Conservation (phyloP, 768 basidiomycete genomes). For the Trametes coccinea region DNA sequence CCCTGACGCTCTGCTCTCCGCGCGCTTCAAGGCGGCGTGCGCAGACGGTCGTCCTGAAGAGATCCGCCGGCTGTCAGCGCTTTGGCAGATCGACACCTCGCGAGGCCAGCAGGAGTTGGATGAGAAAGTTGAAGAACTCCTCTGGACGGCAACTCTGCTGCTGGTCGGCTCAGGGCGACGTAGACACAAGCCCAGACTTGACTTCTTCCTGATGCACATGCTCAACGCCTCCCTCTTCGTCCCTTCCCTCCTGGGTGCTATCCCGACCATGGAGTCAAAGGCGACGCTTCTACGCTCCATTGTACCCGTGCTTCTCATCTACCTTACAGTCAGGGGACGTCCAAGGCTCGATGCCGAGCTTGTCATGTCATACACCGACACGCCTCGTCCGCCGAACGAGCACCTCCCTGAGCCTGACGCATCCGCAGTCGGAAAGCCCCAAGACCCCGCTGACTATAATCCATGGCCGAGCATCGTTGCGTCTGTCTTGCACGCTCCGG, state of each 20-base stretch:
- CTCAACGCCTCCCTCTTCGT: conserved; percentile 55
- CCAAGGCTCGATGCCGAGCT: conserved; percentile 52
- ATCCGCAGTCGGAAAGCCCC: conserved; percentile 38
- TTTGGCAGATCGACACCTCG: conserved; percentile 39
- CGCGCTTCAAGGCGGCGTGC: conserved; percentile 37
- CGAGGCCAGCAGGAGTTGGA: conserved; percentile 39
- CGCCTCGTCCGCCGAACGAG: conserved; percentile 41
- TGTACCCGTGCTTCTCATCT: conserved; percentile 40
- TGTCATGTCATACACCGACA: conserved; percentile 46
- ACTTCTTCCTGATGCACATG: conserved; percentile 61
- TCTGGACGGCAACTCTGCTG: conserved; percentile 50
- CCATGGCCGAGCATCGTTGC: conserved; percentile 54
- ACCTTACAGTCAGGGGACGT: conserved; percentile 46
- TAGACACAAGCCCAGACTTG: conserved; percentile 50
- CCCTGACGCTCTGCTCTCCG: conserved; percentile 41
- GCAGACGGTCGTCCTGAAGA: conserved; percentile 44
- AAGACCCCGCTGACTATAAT: conserved; percentile 41
- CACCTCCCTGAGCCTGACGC: conserved; percentile 18
- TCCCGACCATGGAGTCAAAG: conserved; percentile 38
- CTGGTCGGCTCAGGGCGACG: conserved; percentile 47
- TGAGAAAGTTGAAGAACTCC: conserved; percentile 48
- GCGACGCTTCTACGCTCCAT: conserved; percentile 47
- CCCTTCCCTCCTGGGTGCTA: conserved; percentile 39
- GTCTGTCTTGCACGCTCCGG: conserved; percentile 49
- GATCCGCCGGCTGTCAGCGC: conserved; percentile 45